phyloP scores from a whole-genome alignment of 345 rosid species.

The Melaleuca quinquenervia region DNA sequence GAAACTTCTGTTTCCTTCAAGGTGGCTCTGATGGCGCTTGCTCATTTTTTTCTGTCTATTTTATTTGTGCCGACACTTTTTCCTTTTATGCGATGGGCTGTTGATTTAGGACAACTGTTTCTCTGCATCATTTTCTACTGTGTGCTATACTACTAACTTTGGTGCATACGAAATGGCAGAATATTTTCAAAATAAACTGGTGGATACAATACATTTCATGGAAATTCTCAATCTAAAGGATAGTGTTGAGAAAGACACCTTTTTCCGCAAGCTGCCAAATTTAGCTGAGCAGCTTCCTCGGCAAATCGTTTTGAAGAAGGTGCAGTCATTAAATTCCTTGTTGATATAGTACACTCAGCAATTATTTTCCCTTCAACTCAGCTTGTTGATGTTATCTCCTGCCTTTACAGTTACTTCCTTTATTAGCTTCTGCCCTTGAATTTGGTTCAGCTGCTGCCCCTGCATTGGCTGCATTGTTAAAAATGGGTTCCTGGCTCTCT shows the following conservation, averaged over 20 bases:
- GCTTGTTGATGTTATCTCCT: conserved; percentile 14
- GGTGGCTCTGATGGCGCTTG: neutral
- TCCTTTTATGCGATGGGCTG: neutral
- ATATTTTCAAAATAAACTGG: conserved; percentile 98
- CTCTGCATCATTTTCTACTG: neutral
- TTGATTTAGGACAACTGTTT: neutral
- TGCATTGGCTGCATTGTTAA: conserved; percentile 80
- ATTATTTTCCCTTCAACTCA: neutral
- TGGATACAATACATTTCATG: conserved; percentile 99
- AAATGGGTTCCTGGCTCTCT: conserved; percentile 96
- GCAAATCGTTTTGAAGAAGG: conserved; percentile 91
- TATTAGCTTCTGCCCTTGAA: conserved; percentile 95
- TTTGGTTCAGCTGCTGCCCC: conserved; percentile 98
- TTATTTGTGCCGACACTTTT: neutral
- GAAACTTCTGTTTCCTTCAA: neutral
- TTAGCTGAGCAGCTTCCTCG: conserved; percentile 98
- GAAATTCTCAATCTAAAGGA: conserved; percentile 93
- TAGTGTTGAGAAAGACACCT: conserved; percentile 89
- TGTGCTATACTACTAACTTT: neutral
- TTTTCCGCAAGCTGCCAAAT: conserved; percentile 96
- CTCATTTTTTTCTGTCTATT: neutral
- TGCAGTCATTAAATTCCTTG: neutral
- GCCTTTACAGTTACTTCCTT: conserved; percentile 79
- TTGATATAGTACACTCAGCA: neutral
- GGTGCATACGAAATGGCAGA: conserved; percentile 41